Base-by-base conservation (phyloP, 2,329 filamentous ascomycete species). In the Scedosporium aurantiacum region DNA sequence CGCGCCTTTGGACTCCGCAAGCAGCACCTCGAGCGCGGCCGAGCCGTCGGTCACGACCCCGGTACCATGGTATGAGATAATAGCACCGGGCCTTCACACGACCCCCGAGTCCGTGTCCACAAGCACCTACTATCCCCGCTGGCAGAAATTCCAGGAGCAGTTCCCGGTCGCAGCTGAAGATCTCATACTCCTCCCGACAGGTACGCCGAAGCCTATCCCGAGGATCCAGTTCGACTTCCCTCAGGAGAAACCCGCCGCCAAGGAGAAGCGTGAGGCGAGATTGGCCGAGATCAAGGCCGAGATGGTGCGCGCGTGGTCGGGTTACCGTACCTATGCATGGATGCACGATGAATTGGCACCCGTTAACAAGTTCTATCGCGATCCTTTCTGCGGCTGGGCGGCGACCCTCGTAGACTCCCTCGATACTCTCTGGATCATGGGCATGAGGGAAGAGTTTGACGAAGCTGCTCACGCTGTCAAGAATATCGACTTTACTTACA, bases 371-470 rank as follows among this genome's bases (percentile, higher is more conserved):
- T 76, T 75, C 14, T 84, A 78, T 65, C 83, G 84, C 18, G 89
- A 97, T 69, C 90, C 91, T 0, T 97, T 97, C 72, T 93, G 91
- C 70, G 90, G 89, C 58, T 96, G 91, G 91, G 89, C 89, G 18
- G 91, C 91, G 16, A 95, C 91, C 0, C 71, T 96, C 63, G 89
- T 96, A 4, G 91, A 96, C 75, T 78, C 84, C 1, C 75, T 93
- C 59, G 91, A 96, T 70, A 92, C 90, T 0, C 77, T 96, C 2
- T 95, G 89, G 88, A 92, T 96, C 66, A 91, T 93, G 82, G 90
- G 83, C 27, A 69, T 95, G 70, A 82, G 83, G 67, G 80, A 88
- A 0, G 90, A 95, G 67, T 96, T 96, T 68, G 84, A 90, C 63
- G 86, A 90, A 63, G 91, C 90, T 1, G 84, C 89, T 54, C 79